Evolutionary conservation across 306 rosid genomes (phyloP), one percentile per base, ranked within the genome.

Genomic region (Vachellia collinsii): DNA sequence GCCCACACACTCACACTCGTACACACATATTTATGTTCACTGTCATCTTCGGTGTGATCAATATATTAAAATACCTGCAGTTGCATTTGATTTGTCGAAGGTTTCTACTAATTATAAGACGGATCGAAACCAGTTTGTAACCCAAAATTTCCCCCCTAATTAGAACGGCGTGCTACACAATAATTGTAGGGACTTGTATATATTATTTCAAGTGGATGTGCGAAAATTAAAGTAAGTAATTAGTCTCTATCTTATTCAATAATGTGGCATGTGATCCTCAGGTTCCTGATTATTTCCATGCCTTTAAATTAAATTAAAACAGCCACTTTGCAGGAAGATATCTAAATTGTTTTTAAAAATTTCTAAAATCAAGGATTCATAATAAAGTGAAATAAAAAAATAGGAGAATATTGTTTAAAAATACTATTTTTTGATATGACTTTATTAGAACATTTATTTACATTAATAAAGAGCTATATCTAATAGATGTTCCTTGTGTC

Each of bases 61-160:
- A 70, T 44, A 41, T 1, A 61, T 25, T 10, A 62, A 80, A 73
- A 72, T 63, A 63, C 36, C 11, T 63, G 48, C 38, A 56, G 66
- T 42, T 69, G 75, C 23, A 34, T 79, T 73, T 76, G 9, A 84
- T 79, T 79, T 82, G 73, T 81, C 47, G 29, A 46, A 77, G 3
- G 9, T 37, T 50, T 48, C 62, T 47, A 41, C 76, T 6, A 13
- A 3, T 44, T 66, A 51, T 48, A 16, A 11, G 62, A 66, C 63
- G 61, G 13, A 48, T 14, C 14, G 22, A 44, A 46, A 17, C 48
- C 48, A 38, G 10, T 38, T 23, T 25, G 36, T 22, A 22, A 62
- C 39, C 67, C 47, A 10, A 1, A 8, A 12, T 12, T 13, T 64
- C 13, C 13, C 8, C 14, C 2, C 3, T 29, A 29, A 7, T 16